phyloP scores from a whole-genome alignment of 2,329 filamentous ascomycete genomes.

The Pseudocercospora fijiensis region DNA sequence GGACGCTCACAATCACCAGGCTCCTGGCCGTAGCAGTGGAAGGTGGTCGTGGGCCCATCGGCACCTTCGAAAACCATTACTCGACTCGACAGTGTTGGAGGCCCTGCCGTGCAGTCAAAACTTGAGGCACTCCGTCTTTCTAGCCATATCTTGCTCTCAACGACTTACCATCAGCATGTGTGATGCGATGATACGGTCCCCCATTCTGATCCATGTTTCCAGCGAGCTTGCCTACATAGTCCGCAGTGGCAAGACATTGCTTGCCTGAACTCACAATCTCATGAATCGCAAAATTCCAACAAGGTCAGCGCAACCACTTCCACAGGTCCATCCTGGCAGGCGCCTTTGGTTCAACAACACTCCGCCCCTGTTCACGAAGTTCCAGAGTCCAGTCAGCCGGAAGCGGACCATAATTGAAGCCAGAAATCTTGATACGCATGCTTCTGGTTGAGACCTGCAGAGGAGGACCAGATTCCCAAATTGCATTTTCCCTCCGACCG shows the following conservation, averaged over 20 bases:
- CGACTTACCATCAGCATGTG: constrained; percentile 13
- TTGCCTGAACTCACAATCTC: constrained; percentile 16
- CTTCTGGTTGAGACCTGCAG: too few relatives aligned
- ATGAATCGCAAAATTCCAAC: too few relatives aligned
- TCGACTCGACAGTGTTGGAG: constrained; percentile 12
- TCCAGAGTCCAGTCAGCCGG: too few relatives aligned
- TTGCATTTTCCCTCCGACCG: too few relatives aligned
- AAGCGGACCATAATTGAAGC: too few relatives aligned
- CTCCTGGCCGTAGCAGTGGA: not conserved
- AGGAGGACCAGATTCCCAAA: too few relatives aligned
- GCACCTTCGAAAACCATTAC: constrained; percentile 15
- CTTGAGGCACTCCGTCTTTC: not conserved
- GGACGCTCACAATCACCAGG: not conserved
- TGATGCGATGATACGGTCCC: constrained; percentile 17
- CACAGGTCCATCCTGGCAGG: too few relatives aligned
- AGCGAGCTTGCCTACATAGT: constrained; percentile 7
- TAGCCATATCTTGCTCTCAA: not conserved
- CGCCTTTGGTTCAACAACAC: constrained; percentile 12
- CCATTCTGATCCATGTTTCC: not conserved
- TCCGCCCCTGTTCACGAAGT: constrained; percentile 17
- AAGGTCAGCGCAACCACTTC: too few relatives aligned
- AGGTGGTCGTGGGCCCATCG: constrained; percentile 6
- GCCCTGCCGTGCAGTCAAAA: not conserved
- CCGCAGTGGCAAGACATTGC: constrained; percentile 13
- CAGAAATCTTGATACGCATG: too few relatives aligned